Base-by-base conservation (phyloP, 192 early-diverging fungal species). In the Backusella luteola region DNA sequence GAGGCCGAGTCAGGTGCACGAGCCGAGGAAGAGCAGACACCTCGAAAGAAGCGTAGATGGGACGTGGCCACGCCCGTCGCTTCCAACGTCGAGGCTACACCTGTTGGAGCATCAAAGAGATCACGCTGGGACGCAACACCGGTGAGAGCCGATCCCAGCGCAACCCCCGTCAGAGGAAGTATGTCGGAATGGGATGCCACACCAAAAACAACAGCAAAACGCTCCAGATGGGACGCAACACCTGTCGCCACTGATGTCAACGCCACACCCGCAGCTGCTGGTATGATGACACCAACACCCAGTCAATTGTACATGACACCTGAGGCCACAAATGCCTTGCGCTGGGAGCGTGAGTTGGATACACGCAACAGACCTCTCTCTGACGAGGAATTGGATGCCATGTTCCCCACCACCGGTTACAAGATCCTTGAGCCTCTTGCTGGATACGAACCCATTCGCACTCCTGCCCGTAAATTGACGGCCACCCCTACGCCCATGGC, bases 151-250 rank as follows among this genome's bases (percentile, higher is more conserved):
- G 82, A 84, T 17, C 78, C 73, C 35, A 93, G 94, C 73, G 93
- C 93, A 66, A 96, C 94, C 12, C 94, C 94, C 3, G 92, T 91
- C 0, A 89, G 87, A 34, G 83, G 84, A 7, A 73, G 75, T 23
- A 68, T 56, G 26, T 83, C 85, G 23, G 76, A 90, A 11, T 95
- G 92, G 93, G 96, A 95, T 68, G 95, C 92, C 6, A 94, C 94
- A 15, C 93, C 92, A 6, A 85, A 83, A 59, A 85, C 83, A 12
- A 78, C 91, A 21, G 76, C 83, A 42, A 95, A 96, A 73, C 89
- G 93, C 71, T 98, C 96, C 14, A 86, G 96, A 41, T 99, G 98
- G 98, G 98, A 98, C 77, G 96, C 96, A 77, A 99, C 98, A 0
- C 94, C 93, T 17, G 86, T 82, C 17, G 82, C 78, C 1, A 83